A percentile compares a stretch with the other conserved stretches of the same genome.
These are phyloP conservation scores for Cicer pinnatifidum DNA, from an alignment of 306 rosid species.

Conservation along the genomic window DNA sequence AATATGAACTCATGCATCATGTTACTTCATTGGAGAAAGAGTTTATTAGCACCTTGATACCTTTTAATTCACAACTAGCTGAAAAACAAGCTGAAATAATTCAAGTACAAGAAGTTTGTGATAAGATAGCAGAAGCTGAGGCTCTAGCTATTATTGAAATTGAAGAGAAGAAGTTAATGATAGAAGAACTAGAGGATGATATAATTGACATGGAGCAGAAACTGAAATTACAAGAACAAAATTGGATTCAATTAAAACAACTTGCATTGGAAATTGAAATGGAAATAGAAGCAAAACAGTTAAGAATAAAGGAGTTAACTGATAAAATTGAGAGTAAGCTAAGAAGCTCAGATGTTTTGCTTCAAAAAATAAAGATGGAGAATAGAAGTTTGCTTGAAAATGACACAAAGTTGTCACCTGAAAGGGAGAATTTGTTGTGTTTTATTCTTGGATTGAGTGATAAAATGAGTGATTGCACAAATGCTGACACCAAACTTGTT, in stretches of 20 bases:
- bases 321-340: slow-evolving; percentile 63
- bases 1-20: slow-evolving; percentile 52
- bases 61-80: slow-evolving; percentile 61
- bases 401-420: slow-evolving; percentile 56
- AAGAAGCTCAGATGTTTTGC: slow-evolving; percentile 54
- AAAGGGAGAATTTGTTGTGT: slow-evolving; percentile 62
- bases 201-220: slow-evolving; percentile 56
- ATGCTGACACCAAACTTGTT: slow-evolving; percentile 55
- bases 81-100: slow-evolving; percentile 65
- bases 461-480: slow-evolving; percentile 56
- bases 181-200: slow-evolving; percentile 67
- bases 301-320: slow-evolving; percentile 50
- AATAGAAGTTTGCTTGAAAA: slow-evolving; percentile 63
- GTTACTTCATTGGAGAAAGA: slow-evolving; percentile 57
- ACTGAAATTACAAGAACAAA: slow-evolving; percentile 56
- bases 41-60: slow-evolving; percentile 52
- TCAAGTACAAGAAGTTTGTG: slow-evolving; percentile 63
- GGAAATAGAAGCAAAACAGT: slow-evolving; percentile 55
- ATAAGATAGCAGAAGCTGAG: slow-evolving; percentile 61
- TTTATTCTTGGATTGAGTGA: slow-evolving; percentile 53
- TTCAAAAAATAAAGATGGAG: slow-evolving; percentile 63
- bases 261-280: slow-evolving; percentile 64
- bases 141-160: slow-evolving; percentile 60
- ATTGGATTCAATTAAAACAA: slow-evolving; percentile 51
- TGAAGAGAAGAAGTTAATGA: slow-evolving; percentile 72